Percentiles rank a stretch among this genome's conserved stretches.
These are phyloP conservation scores for Pontederia paniculata DNA, from an alignment of 176 grass and related monocot species.

Conservation along the genomic window DNA sequence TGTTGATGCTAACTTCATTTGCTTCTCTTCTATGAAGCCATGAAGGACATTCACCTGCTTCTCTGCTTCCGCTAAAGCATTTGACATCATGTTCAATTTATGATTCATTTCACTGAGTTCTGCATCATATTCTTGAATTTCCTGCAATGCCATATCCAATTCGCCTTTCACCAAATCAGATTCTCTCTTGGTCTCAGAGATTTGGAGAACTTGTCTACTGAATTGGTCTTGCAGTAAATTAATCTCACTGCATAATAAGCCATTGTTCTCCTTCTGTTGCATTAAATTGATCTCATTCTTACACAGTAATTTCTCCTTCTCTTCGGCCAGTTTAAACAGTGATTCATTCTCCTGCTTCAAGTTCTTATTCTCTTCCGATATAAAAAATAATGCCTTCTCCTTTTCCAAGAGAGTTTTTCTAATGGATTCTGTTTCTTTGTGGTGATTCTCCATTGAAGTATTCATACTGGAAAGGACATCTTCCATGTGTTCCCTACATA, in stretches of 20 bases:
- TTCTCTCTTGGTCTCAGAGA: conserved; percentile 31
- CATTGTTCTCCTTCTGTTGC: conserved; percentile 14
- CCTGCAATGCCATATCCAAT: conserved; percentile 31
- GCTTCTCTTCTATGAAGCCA: conserved; percentile 33
- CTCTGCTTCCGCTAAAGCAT: conserved; percentile 25
- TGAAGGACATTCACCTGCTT: conserved; percentile 35
- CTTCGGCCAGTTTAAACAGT: conserved; percentile 17
- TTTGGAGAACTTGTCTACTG: conserved; percentile 24
- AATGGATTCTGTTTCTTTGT: conserved; percentile 11
- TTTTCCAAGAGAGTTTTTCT: conserved; percentile 16
- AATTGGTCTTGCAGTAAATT: conserved; percentile 36
- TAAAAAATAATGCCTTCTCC: conserved; percentile 16
- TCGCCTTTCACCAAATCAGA: conserved; percentile 19
- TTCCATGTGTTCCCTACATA: conserved; percentile 30
- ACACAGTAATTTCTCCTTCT: conserved; percentile 32
- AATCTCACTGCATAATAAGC: conserved; percentile 25
- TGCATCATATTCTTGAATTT: conserved; percentile 28
- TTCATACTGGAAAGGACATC: conserved; percentile 29
- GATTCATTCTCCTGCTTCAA: conserved; percentile 29
- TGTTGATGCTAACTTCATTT: conserved; percentile 23
- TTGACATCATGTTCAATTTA: conserved; percentile 18
- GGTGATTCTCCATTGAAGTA: conserved; percentile 16
- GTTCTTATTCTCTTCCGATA: conserved; percentile 32
- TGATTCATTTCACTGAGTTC: conserved; percentile 23
- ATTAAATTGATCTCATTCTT: conserved; percentile 26